Base-by-base conservation (phyloP, 2,329 filamentous ascomycete species). In the Cercospora nicotianae region DNA sequence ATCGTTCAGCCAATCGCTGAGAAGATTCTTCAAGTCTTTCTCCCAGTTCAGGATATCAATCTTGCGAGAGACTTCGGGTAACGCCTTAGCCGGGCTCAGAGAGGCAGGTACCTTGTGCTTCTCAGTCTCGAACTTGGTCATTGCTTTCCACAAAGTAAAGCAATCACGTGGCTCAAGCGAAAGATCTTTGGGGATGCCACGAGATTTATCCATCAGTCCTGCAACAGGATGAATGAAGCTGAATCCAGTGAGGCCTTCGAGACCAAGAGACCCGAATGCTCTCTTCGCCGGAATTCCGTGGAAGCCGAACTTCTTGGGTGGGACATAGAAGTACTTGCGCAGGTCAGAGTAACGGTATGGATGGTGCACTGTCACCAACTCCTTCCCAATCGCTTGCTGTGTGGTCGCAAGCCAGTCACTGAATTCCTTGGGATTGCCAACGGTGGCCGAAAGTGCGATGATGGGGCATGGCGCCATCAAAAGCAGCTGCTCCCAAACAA, bases 401-500 rank as follows among this genome's bases (percentile, higher is more conserved):
- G 90, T 88, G 3, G 83, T 83, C 0, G 81, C 81, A 0, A 94
- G 83, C 91, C 91, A 94, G 30, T 84, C 81, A 63, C 82, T 86
- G 79, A 94, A 93, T 72, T 90, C 87, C 1, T 85, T 77, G 0
- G 90, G 90, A 70, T 94, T 94, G 3, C 91, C 91, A 13, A 94
- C 89, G 0, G 91, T 94, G 1, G 91, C 91, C 1, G 91, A 94
- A 1, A 94, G 83, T 0, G 91, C 91, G 70, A 94, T 90, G 60
- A 94, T 91, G 0, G 90, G 91, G 72, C 90, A 94, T 1, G 90
- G 90, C 0, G 90, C 86, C 69, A 92, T 83, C 1, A 94, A 83
- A 1, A 94, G 81, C 3, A 94, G 82, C 75, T 94, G 91, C 73
- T 94, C 91, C 91, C 90, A 94, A 2, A 93, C 83, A 1, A 93